Base-by-base conservation (phyloP, 176 grass and related monocot genomes). In the Eleusine coracana region DNA sequence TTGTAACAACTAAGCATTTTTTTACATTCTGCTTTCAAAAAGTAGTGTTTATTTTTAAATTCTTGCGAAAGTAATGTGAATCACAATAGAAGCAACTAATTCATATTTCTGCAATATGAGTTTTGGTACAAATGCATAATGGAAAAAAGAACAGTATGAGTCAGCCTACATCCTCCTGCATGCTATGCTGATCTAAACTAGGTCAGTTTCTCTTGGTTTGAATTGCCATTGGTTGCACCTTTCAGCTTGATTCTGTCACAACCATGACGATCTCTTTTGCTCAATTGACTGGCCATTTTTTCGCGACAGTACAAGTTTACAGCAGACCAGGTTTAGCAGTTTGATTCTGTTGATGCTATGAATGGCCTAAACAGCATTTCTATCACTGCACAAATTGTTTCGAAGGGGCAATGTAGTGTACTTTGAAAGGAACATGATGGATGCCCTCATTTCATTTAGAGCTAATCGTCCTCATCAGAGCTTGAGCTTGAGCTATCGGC, bases 401-500 rank as follows among this genome's bases (percentile, higher is more conserved):
- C 6, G 11, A 54, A 70, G 37, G 44, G 11, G 55, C 52, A 39
- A 68, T n/a, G 23, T 21, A 36, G 18, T 10, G 25, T 11, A 37
- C 3, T 62, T 71, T 2, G 18, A 34, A 78, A 65, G 66, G 42
- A 68, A 55, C 29, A 18, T 14, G 29, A 81, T 20, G 58, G 34
- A 56, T 37, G 46, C 70, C 69, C 75, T 61, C 17, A 36, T 55
- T 86, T 73, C 29, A 27, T 48, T 81, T 74, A 60, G 70, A 75
- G 48, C 64, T 69, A 85, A 77, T 66, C 71, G 7, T 78, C 86
- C 58, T 70, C 81, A 29, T 80, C 77, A 70, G 84, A 87, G 51
- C 85, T 82, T 78, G 79, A 78, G 48, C 92, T 93, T 56, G 92
- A 92, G 70, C 73, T 87, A 59, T 87, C 74, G 21, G 68, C 74